Percentiles rank a stretch among this genome's conserved stretches.
Conservation (phyloP, 495 filamentous ascomycete genomes). For the Acidiella bohemica region DNA sequence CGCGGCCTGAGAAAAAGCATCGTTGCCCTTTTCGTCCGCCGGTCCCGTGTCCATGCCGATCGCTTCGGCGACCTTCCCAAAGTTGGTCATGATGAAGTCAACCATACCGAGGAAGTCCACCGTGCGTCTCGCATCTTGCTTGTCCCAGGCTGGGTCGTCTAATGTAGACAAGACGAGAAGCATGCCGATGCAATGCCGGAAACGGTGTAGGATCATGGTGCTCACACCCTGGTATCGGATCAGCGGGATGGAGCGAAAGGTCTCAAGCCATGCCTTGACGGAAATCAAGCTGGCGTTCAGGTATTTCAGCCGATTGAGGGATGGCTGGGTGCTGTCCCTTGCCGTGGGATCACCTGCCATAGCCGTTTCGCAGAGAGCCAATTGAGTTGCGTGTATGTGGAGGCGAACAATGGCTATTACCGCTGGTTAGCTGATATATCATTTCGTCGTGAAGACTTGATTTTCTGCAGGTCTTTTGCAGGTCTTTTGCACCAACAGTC, state of each 20-base stretch:
- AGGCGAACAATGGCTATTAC: neutral
- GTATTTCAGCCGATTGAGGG: neutral
- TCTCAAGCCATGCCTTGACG: neutral
- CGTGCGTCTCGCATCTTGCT: neutral
- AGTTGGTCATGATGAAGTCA: neutral
- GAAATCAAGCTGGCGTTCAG: neutral
- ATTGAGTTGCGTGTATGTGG: neutral
- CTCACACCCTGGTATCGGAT: neutral
- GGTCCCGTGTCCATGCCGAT: neutral
- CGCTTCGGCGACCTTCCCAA: neutral
- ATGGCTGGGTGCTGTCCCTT: neutral
- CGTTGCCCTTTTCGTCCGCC: neutral
- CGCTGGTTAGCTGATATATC: neutral
- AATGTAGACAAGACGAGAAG: slow-evolving; percentile 4
- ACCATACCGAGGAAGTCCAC: slow-evolving; percentile 1
- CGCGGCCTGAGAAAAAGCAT: neutral
- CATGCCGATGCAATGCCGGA: slow-evolving; percentile 1
- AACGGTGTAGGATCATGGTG: neutral
- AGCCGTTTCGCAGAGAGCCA: neutral
- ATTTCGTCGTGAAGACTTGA: neutral
- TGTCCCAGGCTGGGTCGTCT: slow-evolving; percentile 1
- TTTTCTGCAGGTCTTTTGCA: neutral
- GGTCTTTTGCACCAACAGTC: neutral
- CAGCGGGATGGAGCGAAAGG: neutral
- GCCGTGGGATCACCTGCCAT: neutral